phyloP scores from a whole-genome alignment of 805 yeast genomes.

The Sporopachydermia quercuum region DNA sequence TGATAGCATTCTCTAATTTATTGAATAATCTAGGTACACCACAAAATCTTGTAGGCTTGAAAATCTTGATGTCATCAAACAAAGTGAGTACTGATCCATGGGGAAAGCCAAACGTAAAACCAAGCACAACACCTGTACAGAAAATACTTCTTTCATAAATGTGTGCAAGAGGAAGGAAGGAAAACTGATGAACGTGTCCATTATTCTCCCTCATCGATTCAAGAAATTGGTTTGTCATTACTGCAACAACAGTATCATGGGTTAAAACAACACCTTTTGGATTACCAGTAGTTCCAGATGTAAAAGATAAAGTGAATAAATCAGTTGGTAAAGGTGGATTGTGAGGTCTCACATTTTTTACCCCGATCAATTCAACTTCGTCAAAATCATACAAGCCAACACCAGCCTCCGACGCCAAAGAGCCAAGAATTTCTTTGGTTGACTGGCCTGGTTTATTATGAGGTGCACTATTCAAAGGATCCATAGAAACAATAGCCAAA shows the following conservation, averaged over 20 bases:
- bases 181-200: conserved; percentile 12
- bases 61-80: conserved; percentile 40
- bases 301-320: conserved; percentile 49
- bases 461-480: conserved; percentile 25
- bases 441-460: conserved; percentile 14
- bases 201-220: conserved; percentile 17
- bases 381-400: conserved; percentile 27
- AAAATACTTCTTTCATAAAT: conserved; percentile 37
- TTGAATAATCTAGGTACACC: conserved; percentile 54
- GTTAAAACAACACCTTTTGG: conserved; percentile 57
- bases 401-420: conserved; percentile 15
- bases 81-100: conserved; percentile 37
- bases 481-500: conserved; percentile 43
- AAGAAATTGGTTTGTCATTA: conserved; percentile 26
- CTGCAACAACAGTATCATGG: conserved; percentile 37
- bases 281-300: conserved; percentile 63
- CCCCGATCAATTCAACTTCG: conserved; percentile 27
- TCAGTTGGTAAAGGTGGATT: conserved; percentile 37
- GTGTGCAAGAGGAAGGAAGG: conserved; percentile 42
- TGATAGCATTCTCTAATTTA: conserved; percentile 45
- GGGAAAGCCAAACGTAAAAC: conserved; percentile 40
- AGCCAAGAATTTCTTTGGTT: conserved; percentile 10
- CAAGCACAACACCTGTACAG: conserved; percentile 29
- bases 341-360: conserved; percentile 29
- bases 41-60: conserved; percentile 38